Evolutionary conservation across 2,329 filamentous ascomycete species (phyloP), one percentile per base, ranked within the genome.

Genomic region (Rhynchosporium agropyri): DNA sequence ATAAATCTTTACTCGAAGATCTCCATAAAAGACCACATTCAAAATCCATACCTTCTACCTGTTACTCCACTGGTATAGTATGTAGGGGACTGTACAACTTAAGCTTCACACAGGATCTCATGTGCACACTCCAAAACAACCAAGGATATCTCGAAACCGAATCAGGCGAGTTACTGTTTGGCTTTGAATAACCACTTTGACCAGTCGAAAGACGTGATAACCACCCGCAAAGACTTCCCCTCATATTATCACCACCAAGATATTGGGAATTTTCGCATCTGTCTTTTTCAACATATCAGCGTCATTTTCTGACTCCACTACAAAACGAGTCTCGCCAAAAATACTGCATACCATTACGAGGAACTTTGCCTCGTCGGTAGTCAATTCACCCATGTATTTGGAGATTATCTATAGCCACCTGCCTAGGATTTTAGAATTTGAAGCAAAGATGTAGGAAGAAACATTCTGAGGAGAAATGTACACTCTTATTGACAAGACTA

Each of bases 251-350:
- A 86, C 80, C 31, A 87, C 84, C 0, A 84, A 84, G 13, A 79
- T 80, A 0, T 84, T 83, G 4, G 87, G 76, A 68, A 84, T 83
- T 15, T 83, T 78, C 55, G 87, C 63, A 3, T 43, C 61, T 28
- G 48, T 12, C 10, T 29, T 60, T 77, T 81, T 10, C 77, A 75
- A 26, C 76, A 76, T 40, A 20, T 42, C 36, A 33, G 26, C 38
- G 26, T 38, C 28, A 20, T 56, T 26, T 12, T 82, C 84, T 3
- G 83, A 82, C 56, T 86, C 84, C 49, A 85, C 80, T 6, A 84
- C 83, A 66, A 86, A 86, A 68, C 86, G 84, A 0, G 84, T 86
- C 73, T 87, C 84, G 67, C 86, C 83, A 10, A 87, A 76, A 79
- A 87, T 84, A 29, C 81, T 79, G 15, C 83, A 79, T 26, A 87